Conservation (phyloP, 805 yeast genomes). For the Blastobotrys attinorum region DNA sequence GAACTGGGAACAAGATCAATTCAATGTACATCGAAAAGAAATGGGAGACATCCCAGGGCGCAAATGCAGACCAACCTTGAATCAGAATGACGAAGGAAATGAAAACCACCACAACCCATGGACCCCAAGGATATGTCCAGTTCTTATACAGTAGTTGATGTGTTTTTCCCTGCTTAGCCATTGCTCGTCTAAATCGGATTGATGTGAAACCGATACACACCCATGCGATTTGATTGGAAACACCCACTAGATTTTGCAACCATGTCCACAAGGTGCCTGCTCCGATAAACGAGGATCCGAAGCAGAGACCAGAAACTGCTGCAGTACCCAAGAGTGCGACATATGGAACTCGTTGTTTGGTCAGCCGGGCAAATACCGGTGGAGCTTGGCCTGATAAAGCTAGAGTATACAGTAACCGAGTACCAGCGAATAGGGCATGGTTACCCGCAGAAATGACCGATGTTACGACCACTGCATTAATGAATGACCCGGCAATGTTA, state of each 20-base stretch:
- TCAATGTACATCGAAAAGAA: constrained; percentile 65
- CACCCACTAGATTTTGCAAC: constrained; percentile 52
- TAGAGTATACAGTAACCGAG: constrained; percentile 53
- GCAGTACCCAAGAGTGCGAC: constrained; percentile 43
- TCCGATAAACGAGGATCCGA: constrained; percentile 50
- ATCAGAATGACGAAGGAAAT: constrained; percentile 44
- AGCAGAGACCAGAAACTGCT: constrained; percentile 49
- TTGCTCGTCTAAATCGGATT: constrained; percentile 44
- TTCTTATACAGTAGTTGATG: constrained; percentile 40
- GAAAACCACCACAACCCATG: constrained; percentile 39
- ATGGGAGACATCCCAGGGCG: constrained; percentile 57
- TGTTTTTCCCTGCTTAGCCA: constrained; percentile 34
- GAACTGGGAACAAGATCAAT: constrained; percentile 42
- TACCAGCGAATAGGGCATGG: constrained; percentile 57
- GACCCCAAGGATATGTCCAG: constrained; percentile 44
- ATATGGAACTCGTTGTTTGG: constrained; percentile 44
- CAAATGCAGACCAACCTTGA: constrained; percentile 57
- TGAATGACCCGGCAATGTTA: constrained; percentile 40
- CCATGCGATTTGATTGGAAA: constrained; percentile 60
- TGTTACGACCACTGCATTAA: constrained; percentile 51
- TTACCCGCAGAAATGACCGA: constrained; percentile 61
- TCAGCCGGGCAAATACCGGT: constrained; percentile 38
- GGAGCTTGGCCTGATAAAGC: constrained; percentile 56
- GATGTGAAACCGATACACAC: constrained; percentile 47
- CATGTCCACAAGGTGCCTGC: constrained; percentile 45